phyloP scores from a whole-genome alignment of 352 stramenopile species.

The Pythium coloratum region DNA sequence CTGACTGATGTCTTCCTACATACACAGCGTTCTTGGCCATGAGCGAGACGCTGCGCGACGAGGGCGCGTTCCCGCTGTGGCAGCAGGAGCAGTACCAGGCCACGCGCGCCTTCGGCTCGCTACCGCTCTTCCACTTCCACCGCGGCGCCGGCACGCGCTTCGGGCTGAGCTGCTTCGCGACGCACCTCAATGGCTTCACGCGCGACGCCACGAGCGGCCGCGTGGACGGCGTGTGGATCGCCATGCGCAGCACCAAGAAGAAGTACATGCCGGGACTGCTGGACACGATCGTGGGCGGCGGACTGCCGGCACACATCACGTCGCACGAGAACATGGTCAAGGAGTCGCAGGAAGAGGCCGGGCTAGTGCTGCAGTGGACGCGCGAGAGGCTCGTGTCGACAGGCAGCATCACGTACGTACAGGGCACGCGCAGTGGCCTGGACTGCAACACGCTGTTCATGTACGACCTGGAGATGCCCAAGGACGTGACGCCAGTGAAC shows the following conservation, averaged over 20 bases:
- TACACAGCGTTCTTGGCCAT: conserved; percentile 44
- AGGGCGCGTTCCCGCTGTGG: conserved; percentile 52
- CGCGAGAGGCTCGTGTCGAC: conserved; percentile 33
- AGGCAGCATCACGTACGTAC: conserved; percentile 58
- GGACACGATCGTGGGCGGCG: conserved; percentile 67
- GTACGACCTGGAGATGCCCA: conserved; percentile 62
- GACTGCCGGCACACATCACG: conserved; percentile 47
- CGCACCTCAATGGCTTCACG: conserved; percentile 73
- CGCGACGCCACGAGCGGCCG: conserved; percentile 15
- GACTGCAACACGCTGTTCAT: conserved; percentile 73
- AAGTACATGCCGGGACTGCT: conserved; percentile 50
- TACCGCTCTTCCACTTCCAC: conserved; percentile 61
- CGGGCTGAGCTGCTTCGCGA: conserved; percentile 64
- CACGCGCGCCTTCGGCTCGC: conserved; percentile 42
- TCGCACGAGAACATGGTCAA: conserved; percentile 76
- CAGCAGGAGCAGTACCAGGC: conserved; percentile 65
- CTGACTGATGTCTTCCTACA: background rate
- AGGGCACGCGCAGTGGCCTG: conserved; percentile 54
- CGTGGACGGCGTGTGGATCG: conserved; percentile 63
- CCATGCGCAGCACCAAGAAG: conserved; percentile 49
- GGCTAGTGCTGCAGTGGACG: conserved; percentile 38
- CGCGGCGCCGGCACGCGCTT: conserved; percentile 65
- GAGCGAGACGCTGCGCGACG: conserved; percentile 40
- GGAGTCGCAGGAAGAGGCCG: conserved; percentile 63
- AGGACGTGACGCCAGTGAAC: conserved; percentile 38